Conservation (phyloP, 2,329 filamentous ascomycete species). For the Penicillium sp. region DNA sequence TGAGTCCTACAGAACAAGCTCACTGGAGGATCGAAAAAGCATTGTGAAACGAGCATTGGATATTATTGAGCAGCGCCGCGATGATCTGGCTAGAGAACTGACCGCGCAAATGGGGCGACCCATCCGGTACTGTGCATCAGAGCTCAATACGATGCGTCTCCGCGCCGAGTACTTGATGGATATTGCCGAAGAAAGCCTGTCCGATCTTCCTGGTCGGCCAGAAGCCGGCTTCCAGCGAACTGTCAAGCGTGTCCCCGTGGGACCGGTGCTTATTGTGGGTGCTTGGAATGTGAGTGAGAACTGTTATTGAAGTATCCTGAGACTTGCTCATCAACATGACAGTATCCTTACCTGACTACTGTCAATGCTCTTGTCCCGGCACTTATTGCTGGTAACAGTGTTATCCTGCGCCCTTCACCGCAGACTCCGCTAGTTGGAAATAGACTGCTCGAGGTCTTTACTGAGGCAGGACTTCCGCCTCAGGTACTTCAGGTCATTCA, state of each 20-base stretch:
- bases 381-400: slow-evolving; percentile 82
- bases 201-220: slow-evolving; percentile 74
- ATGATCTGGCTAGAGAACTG: slow-evolving; percentile 75
- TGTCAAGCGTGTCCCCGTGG: slow-evolving; percentile 80
- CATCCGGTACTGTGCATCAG: slow-evolving; percentile 76
- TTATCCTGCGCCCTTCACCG: slow-evolving; percentile 87
- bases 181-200: slow-evolving; percentile 72
- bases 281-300: slow-evolving; percentile 78
- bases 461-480: slow-evolving; percentile 71
- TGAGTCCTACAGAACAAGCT: slow-evolving; percentile 63
- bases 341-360: slow-evolving; percentile 91
- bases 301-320: slow-evolving; percentile 6
- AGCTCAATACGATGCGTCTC: slow-evolving; percentile 77
- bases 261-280: slow-evolving; percentile 80
- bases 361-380: slow-evolving; percentile 86
- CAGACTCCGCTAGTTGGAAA: slow-evolving; percentile 88
- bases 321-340: slow-evolving; percentile 5
- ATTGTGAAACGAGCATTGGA: slow-evolving; percentile 77
- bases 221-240: slow-evolving; percentile 86
- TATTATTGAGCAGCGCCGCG: slow-evolving; percentile 64
- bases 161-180: slow-evolving; percentile 80
- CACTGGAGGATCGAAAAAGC: slow-evolving; percentile 69
- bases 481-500: slow-evolving; percentile 88
- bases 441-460: slow-evolving; percentile 71
- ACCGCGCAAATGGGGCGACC: slow-evolving; percentile 90